Evolutionary conservation across 1,139 yeast species (phyloP).

Genomic region (Lodderomyces elongisporus): DNA sequence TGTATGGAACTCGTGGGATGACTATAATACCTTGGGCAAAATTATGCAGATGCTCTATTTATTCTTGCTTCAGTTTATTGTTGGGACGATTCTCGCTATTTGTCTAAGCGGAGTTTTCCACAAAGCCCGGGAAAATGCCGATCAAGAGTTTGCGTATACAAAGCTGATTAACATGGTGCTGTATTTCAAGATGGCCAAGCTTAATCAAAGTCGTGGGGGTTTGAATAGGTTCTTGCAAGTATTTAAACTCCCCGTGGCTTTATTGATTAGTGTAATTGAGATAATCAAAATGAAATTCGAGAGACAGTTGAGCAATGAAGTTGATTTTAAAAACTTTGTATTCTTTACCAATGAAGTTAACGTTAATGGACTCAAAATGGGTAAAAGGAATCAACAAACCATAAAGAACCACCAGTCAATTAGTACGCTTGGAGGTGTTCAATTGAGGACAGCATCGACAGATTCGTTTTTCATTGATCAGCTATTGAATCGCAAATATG

Average conservation of each 20-base stretch:
- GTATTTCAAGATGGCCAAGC: conserved; percentile 22
- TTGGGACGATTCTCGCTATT: conserved; percentile 55
- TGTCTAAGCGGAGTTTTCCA: conserved; percentile 46
- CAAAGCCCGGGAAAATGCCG: conserved; percentile 33
- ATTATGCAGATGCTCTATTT: conserved; percentile 48
- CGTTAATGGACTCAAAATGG: too few species aligned
- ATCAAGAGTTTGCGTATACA: conserved; percentile 40
- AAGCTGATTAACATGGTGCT: conserved; percentile 37
- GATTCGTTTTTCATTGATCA: conserved; percentile 34
- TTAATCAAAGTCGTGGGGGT: conserved; percentile 10
- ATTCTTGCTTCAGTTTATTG: conserved; percentile 53
- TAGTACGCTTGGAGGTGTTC: conserved; percentile 22
- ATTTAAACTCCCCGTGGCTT: conserved; percentile 32
- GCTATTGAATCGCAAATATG: conserved; percentile 23
- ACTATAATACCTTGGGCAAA: conserved; percentile 47
- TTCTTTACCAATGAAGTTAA: conserved; percentile 23
- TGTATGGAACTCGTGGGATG: conserved; percentile 58
- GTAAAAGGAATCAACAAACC: conserved; percentile 3
- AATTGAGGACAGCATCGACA: conserved; percentile 32
- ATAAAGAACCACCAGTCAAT: conserved; percentile 20
- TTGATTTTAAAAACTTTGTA: conserved; percentile 30
- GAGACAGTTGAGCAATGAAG: conserved; percentile 6
- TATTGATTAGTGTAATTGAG: conserved; percentile 33
- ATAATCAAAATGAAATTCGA: conserved; percentile 3
- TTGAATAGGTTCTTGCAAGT: conserved; percentile 17